These are phyloP conservation scores for Boletus rubropictus DNA, from an alignment of 768 basidiomycete species.

Conservation along the genomic window DNA sequence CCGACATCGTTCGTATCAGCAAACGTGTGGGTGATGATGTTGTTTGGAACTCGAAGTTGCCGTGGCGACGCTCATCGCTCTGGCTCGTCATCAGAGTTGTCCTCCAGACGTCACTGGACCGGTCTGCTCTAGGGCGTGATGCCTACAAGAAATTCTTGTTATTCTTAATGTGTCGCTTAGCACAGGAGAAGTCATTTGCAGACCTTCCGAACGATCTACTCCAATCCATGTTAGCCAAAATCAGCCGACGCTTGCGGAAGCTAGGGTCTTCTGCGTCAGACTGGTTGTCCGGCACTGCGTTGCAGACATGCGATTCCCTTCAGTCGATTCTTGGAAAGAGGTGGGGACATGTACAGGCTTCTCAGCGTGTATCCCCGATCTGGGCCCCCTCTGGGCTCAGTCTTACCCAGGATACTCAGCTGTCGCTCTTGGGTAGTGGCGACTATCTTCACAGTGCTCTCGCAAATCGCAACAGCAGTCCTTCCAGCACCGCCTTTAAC, in stretches of 20 bases:
- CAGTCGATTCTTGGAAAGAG: conserved; percentile 25
- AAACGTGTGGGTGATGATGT: conserved; percentile 30
- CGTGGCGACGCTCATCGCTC: conserved; percentile 34
- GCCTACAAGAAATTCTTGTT: conserved; percentile 47
- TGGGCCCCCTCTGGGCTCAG: conserved; percentile 19
- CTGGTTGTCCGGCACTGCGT: conserved; percentile 13
- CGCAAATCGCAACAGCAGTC: neutral
- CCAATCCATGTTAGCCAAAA: conserved; percentile 34
- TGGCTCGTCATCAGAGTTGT: conserved; percentile 33
- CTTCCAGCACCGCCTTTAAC: neutral
- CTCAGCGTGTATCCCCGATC: conserved; percentile 11
- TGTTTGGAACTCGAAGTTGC: conserved; percentile 19
- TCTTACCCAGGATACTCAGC: conserved; percentile 25
- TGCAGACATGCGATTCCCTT: conserved; percentile 14
- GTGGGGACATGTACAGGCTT: conserved; percentile 32
- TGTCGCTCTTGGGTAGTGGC: conserved; percentile 30
- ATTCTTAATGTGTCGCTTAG: conserved; percentile 29
- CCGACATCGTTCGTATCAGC: neutral
- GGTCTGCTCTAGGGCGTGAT: neutral
- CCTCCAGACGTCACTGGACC: conserved; percentile 32
- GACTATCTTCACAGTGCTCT: conserved; percentile 26
- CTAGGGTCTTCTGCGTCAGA: conserved; percentile 20
- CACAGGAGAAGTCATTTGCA: neutral
- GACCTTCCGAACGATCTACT: conserved; percentile 32
- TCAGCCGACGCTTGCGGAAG: conserved; percentile 35